Evolutionary conservation across 768 basidiomycete species (phyloP).

Genomic region (Leccinellum albellum): DNA sequence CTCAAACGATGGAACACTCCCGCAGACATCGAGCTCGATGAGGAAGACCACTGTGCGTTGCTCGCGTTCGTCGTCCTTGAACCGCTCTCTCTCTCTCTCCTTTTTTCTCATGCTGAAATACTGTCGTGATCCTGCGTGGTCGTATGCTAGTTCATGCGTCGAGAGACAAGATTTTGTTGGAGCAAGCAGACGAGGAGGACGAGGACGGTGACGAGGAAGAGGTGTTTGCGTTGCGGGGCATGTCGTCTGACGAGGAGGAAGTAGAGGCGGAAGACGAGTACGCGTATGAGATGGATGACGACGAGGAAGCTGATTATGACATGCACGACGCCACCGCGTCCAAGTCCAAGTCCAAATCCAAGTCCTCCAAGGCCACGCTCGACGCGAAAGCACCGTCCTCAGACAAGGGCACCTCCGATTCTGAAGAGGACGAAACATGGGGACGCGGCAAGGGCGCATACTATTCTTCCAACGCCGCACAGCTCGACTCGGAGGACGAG

Average conservation of each 20-base stretch:
- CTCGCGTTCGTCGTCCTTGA: neutral
- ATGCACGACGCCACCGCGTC: constrained; percentile 13
- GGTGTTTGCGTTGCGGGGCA: constrained; percentile 69
- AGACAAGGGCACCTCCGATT: constrained; percentile 11
- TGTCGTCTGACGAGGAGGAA: constrained; percentile 40
- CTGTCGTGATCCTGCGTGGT: neutral
- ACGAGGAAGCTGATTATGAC: constrained; percentile 17
- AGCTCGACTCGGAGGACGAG: constrained; percentile 82
- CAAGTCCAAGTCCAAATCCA: neutral
- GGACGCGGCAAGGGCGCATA: constrained; percentile 76
- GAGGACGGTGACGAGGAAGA: constrained; percentile 68
- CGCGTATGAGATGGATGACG: constrained; percentile 11
- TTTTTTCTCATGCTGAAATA: constrained; percentile 1
- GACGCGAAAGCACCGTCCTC: constrained; percentile 12
- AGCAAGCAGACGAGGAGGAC: constrained; percentile 47
- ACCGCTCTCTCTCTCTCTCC: neutral
- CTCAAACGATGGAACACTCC: constrained; percentile 64
- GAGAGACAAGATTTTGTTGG: constrained; percentile 74
- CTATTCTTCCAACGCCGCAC: constrained; percentile 80
- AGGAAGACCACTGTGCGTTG: constrained; percentile 72
- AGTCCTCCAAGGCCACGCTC: constrained; percentile 7
- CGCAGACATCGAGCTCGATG: constrained; percentile 70
- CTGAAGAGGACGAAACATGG: constrained; percentile 61
- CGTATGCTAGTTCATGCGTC: constrained; percentile 58
- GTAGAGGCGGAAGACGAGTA: constrained; percentile 41